Evolutionary conservation across 441 rosid genomes (phyloP).

Genomic region (Populus hybrid): DNA sequence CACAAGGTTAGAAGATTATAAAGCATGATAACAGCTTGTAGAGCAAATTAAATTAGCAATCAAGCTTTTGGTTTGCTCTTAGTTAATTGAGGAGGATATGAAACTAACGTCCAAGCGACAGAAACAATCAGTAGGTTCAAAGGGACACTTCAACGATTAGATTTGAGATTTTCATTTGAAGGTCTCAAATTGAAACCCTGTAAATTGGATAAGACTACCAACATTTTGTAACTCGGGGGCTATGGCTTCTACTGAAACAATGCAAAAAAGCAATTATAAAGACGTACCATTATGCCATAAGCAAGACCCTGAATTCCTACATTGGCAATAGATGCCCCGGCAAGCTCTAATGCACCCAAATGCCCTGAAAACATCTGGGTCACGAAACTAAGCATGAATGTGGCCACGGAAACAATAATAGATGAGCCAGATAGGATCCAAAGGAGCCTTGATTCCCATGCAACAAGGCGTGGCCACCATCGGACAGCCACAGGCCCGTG

Average conservation of each 20-base stretch:
- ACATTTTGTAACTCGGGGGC: background rate
- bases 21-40: background rate
- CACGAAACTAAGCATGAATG: constrained; percentile 82
- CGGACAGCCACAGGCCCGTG: constrained; percentile 36
- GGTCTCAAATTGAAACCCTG: background rate
- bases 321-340: constrained; percentile 86
- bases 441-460: constrained; percentile 81
- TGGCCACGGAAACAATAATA: constrained; percentile 64
- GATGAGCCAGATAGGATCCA: constrained; percentile 82
- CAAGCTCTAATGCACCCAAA: constrained; percentile 73
- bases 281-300: constrained; percentile 82
- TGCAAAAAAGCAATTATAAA: background rate
- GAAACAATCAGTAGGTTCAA: background rate
- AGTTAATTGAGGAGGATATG: background rate
- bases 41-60: background rate
- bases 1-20: background rate
- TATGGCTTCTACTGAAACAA: background rate
- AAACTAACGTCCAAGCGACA: background rate
- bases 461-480: constrained; percentile 74
- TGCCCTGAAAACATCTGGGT: constrained; percentile 86
- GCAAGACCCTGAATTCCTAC: constrained; percentile 96
- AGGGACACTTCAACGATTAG: background rate
- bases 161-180: background rate
- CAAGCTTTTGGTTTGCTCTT: background rate
- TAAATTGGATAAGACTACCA: background rate